Conservation (phyloP, 2,329 filamentous ascomycete genomes). For the Diplodia intermedia region DNA sequence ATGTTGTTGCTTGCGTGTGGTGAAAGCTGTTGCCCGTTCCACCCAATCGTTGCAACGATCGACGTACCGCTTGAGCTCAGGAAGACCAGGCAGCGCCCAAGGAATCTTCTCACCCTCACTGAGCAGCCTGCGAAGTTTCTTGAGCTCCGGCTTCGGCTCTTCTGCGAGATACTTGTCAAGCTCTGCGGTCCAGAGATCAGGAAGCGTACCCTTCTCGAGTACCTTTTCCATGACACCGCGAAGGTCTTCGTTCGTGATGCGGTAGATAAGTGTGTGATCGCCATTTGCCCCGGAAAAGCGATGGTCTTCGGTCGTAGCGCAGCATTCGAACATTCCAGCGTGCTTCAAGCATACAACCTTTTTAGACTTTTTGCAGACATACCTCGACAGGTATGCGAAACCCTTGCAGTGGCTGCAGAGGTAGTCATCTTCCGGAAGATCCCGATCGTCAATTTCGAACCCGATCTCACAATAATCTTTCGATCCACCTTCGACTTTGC, state of each 20-base stretch:
- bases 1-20: constrained; percentile 95
- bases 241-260: constrained; percentile 76
- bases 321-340: constrained; percentile 81
- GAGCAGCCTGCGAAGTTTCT: constrained; percentile 80
- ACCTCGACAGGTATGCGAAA: constrained; percentile 89
- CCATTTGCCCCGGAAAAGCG: constrained; percentile 63
- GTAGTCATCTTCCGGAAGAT: constrained; percentile 89
- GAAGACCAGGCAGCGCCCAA: constrained; percentile 82
- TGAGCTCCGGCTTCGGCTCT: constrained; percentile 82
- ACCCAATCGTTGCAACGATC: constrained; percentile 98
- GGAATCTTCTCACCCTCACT: constrained; percentile 97
- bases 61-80: constrained; percentile 85
- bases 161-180: constrained; percentile 84
- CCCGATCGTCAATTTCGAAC: constrained; percentile 61
- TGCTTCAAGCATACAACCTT: constrained; percentile 85
- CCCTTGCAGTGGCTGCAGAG: constrained; percentile 91
- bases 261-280: constrained; percentile 77
- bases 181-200: constrained; percentile 90
- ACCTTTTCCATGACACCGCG: constrained; percentile 73
- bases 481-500: constrained; percentile 34
- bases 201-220: constrained; percentile 82
- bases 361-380: constrained; percentile 80
- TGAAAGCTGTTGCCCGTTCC: constrained; percentile 95
- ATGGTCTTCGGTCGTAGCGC: constrained; percentile 69
- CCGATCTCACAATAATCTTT: constrained; percentile 42